A percentile compares a stretch with the other conserved stretches of the same genome.
Evolutionary conservation across 768 basidiomycete species (phyloP).

Genomic region (Rhodosporidiobolus sp.): DNA sequence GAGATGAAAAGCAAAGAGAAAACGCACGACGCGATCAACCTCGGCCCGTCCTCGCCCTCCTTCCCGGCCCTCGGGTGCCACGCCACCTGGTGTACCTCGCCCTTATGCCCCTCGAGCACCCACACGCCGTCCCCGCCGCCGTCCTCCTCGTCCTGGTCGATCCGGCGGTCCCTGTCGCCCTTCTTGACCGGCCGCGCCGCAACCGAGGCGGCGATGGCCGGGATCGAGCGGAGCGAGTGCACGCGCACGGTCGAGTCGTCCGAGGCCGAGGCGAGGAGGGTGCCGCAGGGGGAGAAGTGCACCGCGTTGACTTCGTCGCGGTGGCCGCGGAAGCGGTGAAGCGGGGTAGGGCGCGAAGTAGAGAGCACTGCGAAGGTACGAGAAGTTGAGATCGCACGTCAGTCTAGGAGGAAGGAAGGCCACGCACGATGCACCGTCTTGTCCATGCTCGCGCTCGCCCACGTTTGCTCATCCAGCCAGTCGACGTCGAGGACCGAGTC

Average conservation of each 20-base stretch:
- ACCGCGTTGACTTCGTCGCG: slow-evolving; percentile 48
- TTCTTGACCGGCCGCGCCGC: slow-evolving; percentile 3
- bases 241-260: slow-evolving; percentile 47
- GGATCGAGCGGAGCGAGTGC: slow-evolving; percentile 41
- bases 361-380: slow-evolving; percentile 26
- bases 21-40: slow-evolving; percentile 41
- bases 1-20: background rate
- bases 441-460: slow-evolving; percentile 41
- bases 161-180: slow-evolving; percentile 17
- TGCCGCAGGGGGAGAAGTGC: slow-evolving; percentile 43
- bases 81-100: slow-evolving; percentile 41
- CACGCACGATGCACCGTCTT: slow-evolving; percentile 40
- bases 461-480: slow-evolving; percentile 43
- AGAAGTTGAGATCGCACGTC: background rate
- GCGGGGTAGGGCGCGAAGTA: slow-evolving; percentile 27
- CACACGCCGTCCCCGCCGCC: slow-evolving; percentile 18
- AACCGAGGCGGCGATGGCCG: slow-evolving; percentile 11
- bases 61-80: slow-evolving; percentile 36
- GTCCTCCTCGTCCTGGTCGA: slow-evolving; percentile 29
- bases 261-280: slow-evolving; percentile 45
- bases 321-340: slow-evolving; percentile 46
- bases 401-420: background rate
- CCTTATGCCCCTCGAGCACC: slow-evolving; percentile 40
- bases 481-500: slow-evolving; percentile 43
- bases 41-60: slow-evolving; percentile 9